Base-by-base conservation (phyloP, 192 early-diverging fungal species). In the Linnemannia exigua region DNA sequence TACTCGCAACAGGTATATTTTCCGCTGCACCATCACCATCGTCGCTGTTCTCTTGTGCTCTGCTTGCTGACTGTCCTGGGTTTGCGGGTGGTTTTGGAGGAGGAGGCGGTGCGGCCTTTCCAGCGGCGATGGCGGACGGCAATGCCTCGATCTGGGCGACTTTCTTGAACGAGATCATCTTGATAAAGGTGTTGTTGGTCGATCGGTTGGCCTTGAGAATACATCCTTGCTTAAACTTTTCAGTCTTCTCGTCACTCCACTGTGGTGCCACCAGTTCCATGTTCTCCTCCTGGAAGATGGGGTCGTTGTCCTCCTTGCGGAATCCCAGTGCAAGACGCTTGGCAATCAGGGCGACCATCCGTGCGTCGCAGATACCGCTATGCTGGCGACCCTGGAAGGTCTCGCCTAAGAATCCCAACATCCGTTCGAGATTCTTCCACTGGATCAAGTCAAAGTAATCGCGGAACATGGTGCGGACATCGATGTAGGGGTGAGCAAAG, bases 311-410 rank as follows among this genome's bases (percentile, higher is more conserved):
- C 12, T 76, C 7, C 20, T 38, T 68, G n/a, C 28, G 11, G 36
- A 86, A 79, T 22, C 84, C 83, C 22, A 81, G 41, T 14, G 92
- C 90, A 84, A 98, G 85, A 9, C 79, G 79, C 63, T 89, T 79
- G 25, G 92, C 94, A 48, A 97, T 96, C 41, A 90, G 70, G 20
- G 92, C 94, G 33, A 98, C 91, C 88, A 97, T 98, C 33, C 91
- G 70, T 5, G 96, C 89, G 82, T 98, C 96, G 86, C 97, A 96
- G 74, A 96, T 88, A 17, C 97, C 97, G 28, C 90, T 93, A 87
- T 97, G 97, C 77, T 92, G 88, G 70, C 91, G 78, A 14, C 97
- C 97, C 66, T 91, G 88, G 82, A 98, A 97, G 31, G 71, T 22
- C 89, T 95, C 84, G 0, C 89, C 90, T 16, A 97, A 71, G 20